Conservation (phyloP, 192 early-diverging fungal species). For the Backusella circina region DNA sequence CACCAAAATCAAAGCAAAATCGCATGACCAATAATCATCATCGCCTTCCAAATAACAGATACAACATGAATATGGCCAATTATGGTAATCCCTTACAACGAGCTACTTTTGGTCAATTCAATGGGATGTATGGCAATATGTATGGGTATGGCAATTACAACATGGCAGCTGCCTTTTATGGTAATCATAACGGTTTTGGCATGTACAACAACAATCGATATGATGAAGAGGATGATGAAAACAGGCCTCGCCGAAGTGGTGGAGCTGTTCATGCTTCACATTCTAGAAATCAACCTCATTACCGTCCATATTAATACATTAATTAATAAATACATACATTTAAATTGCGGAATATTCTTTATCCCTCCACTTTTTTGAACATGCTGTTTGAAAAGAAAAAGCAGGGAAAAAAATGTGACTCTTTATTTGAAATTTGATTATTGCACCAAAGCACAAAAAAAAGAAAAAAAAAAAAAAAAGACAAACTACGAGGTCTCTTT, state of each 20-base stretch:
- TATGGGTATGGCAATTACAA: conserved; percentile 34
- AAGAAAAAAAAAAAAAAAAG: background rate
- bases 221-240: conserved; percentile 33
- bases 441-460: conserved; percentile 3
- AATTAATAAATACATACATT: background rate
- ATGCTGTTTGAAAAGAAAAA: background rate
- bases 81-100: conserved; percentile 23
- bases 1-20: conserved; percentile 52
- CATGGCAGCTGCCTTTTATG: conserved; percentile 33
- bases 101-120: conserved; percentile 23
- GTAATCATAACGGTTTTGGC: conserved; percentile 16
- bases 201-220: conserved; percentile 13
- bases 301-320: conserved; percentile 36
- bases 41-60: conserved; percentile 27
- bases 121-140: conserved; percentile 26
- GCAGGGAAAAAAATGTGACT: background rate
- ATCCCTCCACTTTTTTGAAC: too few species aligned
- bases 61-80: conserved; percentile 20
- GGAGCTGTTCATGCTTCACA: conserved; percentile 40
- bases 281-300: conserved; percentile 34
- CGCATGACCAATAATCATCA: conserved; percentile 16
- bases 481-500: background rate
- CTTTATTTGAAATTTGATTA: background rate
- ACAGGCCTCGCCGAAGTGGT: conserved; percentile 19
- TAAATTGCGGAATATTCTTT: background rate